A percentile compares a stretch with the other conserved stretches of the same genome.
These are phyloP conservation scores for Epichloe sibirici DNA, from an alignment of 2,329 filamentous ascomycete species.

Conservation along the genomic window DNA sequence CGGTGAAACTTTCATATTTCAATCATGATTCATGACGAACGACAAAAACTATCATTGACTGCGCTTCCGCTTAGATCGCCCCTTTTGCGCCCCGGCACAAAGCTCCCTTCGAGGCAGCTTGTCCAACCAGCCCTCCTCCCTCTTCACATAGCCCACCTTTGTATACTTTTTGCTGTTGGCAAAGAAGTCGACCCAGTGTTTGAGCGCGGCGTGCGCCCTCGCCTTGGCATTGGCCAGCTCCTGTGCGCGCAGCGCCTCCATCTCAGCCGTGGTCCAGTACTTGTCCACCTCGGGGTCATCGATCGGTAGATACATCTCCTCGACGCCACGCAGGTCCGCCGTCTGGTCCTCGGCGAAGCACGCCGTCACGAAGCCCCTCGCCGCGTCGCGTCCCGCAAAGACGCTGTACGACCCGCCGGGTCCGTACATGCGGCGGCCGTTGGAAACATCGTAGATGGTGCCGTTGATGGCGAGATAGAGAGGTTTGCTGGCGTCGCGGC, in stretches of 20 bases:
- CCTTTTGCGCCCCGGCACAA: constrained; percentile 57
- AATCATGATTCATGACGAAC: too few species aligned
- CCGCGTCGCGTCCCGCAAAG: constrained; percentile 79
- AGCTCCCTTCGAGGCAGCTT: constrained; percentile 49
- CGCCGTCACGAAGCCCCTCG: constrained; percentile 80
- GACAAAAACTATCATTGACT: not conserved
- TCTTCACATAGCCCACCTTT: constrained; percentile 62
- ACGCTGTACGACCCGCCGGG: constrained; percentile 77
- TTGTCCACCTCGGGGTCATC: constrained; percentile 51
- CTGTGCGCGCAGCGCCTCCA: constrained; percentile 40
- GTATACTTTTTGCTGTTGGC: constrained; percentile 67
- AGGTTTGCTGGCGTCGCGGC: constrained; percentile 59
- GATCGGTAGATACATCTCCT: constrained; percentile 66
- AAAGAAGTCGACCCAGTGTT: constrained; percentile 80
- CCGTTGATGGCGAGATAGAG: constrained; percentile 87
- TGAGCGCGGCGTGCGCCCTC: constrained; percentile 54
- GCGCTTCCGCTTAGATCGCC: constrained; percentile 36
- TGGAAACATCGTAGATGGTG: constrained; percentile 73
- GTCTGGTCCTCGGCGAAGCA: constrained; percentile 83
- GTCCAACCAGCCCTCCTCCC: constrained; percentile 48
- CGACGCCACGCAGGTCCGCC: constrained; percentile 73
- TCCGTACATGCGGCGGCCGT: constrained; percentile 58
- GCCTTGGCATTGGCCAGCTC: constrained; percentile 54
- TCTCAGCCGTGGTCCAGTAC: constrained; percentile 41
- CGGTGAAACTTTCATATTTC: too few species aligned